Conservation (phyloP, 2,329 filamentous ascomycete genomes). For the Aspergillus pseudoterreus region DNA sequence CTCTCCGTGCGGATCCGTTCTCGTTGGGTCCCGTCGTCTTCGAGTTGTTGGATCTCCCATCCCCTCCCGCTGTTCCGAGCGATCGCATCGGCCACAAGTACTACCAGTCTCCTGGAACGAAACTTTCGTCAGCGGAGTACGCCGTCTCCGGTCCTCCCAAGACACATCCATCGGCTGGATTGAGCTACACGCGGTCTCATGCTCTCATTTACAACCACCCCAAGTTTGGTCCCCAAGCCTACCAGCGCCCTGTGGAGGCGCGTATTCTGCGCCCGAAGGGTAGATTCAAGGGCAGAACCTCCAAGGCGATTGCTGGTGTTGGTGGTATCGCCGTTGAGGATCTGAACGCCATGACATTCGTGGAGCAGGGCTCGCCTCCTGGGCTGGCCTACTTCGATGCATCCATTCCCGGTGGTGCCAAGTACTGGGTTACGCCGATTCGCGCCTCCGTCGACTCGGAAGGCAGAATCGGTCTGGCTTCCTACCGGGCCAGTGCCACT, state of each 20-base stretch:
- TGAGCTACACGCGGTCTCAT: conserved; percentile 58
- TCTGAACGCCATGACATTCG: conserved; percentile 30
- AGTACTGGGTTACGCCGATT: conserved; percentile 49
- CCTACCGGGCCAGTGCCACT: conserved; percentile 29
- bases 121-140: conserved; percentile 41
- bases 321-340: conserved; percentile 42
- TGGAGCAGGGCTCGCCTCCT: conserved; percentile 33
- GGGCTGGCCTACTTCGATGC: conserved; percentile 43
- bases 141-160: conserved; percentile 50
- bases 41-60: conserved; percentile 55
- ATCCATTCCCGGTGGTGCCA: conserved; percentile 48
- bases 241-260: conserved; percentile 51
- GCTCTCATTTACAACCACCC: conserved; percentile 58
- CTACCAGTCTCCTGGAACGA: conserved; percentile 34
- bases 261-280: conserved; percentile 53
- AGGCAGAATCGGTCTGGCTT: conserved; percentile 41
- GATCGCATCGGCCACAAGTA: conserved; percentile 31
- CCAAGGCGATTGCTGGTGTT: conserved; percentile 36
- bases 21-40: conserved; percentile 52
- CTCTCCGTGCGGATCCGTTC: conserved; percentile 38
- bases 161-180: conserved; percentile 63
- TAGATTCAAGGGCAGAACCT: conserved; percentile 28
- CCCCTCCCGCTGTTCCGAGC: conserved; percentile 36
- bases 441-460: conserved; percentile 45
- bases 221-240: conserved; percentile 55